phyloP scores from a whole-genome alignment of 2,329 filamentous ascomycete genomes.

The Aspergillus texensis region DNA sequence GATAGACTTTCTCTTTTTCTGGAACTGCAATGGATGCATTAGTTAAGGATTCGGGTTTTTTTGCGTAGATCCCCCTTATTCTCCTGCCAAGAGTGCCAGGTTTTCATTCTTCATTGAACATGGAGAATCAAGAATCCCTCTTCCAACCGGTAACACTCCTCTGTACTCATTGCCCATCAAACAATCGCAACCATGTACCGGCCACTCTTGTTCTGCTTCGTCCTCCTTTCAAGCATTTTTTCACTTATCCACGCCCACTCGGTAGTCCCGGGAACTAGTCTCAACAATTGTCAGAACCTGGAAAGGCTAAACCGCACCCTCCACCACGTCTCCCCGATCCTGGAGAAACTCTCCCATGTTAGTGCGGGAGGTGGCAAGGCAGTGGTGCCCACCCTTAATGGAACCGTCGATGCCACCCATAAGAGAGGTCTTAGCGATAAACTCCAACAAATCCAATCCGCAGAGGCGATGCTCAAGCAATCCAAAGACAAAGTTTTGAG shows the following conservation, averaged over 20 bases:
- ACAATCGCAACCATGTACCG: background rate
- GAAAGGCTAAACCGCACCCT: slow-evolving; percentile 11
- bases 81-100: background rate
- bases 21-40: background rate
- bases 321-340: slow-evolving; percentile 8
- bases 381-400: background rate
- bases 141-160: background rate
- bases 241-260: slow-evolving; percentile 6
- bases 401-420: background rate
- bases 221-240: background rate
- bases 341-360: slow-evolving; percentile 7
- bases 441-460: background rate
- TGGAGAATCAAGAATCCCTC: background rate
- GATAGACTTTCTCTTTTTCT: background rate
- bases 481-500: background rate
- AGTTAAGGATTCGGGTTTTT: background rate
- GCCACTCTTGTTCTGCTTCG: background rate
- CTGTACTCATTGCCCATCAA: background rate
- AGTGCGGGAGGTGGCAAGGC: background rate
- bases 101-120: background rate
- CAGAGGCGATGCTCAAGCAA: background rate
- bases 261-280: background rate
- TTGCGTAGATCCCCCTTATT: background rate
- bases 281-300: slow-evolving; percentile 11
- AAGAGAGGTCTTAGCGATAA: slow-evolving; percentile 2